Conservation (phyloP, 495 filamentous ascomycete genomes). For the Hypoxylon cercidicola region DNA sequence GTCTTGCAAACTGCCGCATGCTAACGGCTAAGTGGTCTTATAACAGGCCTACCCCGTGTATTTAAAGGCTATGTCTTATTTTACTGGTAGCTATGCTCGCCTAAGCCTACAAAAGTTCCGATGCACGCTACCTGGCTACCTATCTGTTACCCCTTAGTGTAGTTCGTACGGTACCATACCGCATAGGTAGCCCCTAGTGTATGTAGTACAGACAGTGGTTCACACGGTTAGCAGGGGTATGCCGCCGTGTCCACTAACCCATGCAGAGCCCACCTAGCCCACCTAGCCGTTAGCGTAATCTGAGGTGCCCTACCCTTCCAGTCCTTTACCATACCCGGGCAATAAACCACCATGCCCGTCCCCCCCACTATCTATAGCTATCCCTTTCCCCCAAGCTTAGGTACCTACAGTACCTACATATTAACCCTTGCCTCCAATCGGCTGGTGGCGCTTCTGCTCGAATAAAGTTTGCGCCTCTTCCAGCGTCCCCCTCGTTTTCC, state of each 20-base stretch:
- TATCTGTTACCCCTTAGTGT: slow-evolving; percentile 4
- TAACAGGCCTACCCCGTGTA: slow-evolving; percentile 10
- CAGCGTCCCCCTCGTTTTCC: slow-evolving; percentile 10
- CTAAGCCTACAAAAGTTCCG: slow-evolving; percentile 37
- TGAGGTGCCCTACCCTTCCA: too few species aligned
- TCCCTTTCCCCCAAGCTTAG: too few species aligned
- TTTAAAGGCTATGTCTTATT: neutral
- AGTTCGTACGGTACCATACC: too few species aligned
- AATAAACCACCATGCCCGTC: too few species aligned
- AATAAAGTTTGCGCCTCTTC: slow-evolving; percentile 42
- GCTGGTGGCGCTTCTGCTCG: slow-evolving; percentile 40
- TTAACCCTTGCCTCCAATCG: slow-evolving; percentile 40
- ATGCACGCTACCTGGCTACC: slow-evolving; percentile 26
- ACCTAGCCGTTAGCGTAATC: too few species aligned
- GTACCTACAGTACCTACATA: neutral
- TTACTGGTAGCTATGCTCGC: neutral
- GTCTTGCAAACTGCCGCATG: slow-evolving; percentile 11
- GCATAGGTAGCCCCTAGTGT: neutral
- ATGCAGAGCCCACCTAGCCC: neutral
- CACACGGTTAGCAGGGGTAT: slow-evolving; percentile 27
- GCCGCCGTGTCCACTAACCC: slow-evolving; percentile 25
- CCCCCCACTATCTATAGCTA: too few species aligned
- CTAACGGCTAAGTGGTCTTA: neutral
- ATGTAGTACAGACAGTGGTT: slow-evolving; percentile 5
- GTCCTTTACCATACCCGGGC: too few species aligned